Base-by-base conservation (phyloP, 1,284 basidiomycete genomes). In the Chalciporus sp. region DNA sequence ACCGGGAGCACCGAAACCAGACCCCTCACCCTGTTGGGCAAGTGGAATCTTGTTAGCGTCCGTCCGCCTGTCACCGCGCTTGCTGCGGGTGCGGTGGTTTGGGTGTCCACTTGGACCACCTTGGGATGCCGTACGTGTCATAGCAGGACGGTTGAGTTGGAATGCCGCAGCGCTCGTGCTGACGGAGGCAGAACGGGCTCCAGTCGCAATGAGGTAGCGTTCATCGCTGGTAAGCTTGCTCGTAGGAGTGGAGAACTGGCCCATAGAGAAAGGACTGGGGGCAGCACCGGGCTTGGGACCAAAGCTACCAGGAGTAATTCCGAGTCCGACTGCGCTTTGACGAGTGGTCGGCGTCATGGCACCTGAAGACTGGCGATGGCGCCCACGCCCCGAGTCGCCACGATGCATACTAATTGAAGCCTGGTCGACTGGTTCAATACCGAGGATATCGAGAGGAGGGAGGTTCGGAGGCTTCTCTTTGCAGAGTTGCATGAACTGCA, bases 401-500 rank as follows among this genome's bases (percentile, higher is more conserved):
- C 87, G 85, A 44, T 75, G 73, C 72, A 89, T 82, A 9, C 71
- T 62, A 55, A 79, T 75, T 3, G 68, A 55, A 3, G 72, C 61
- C 61, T 83, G 83, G 53, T 87, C 85, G 11, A 79, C 80, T 3
- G 90, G 86, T 66, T 95, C 94, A 42, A 98, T 85, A 51, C 96
- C 96, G 64, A 99, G 90, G 28, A 90, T 88, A 63, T 96, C 94
- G 46, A 98, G 82, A 58, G 92, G 85, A 33, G 95, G 94, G 26
- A 98, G 85, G 52, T 84, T 83, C 53, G 90, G 91, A 1, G 97
- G 96, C 74, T 95, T 96, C 74, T 98, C 95, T 72, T 88, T 92
- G 80, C 95, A 99, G 53, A 97, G 78, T 39, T 78, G 77, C 94
- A 98, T 97, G 78, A 99, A 99, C 70, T 99, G 97, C 59, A 99